These are phyloP conservation scores for Hypoxylon sp. DNA, from an alignment of 2,329 filamentous ascomycete species.

Conservation along the genomic window DNA sequence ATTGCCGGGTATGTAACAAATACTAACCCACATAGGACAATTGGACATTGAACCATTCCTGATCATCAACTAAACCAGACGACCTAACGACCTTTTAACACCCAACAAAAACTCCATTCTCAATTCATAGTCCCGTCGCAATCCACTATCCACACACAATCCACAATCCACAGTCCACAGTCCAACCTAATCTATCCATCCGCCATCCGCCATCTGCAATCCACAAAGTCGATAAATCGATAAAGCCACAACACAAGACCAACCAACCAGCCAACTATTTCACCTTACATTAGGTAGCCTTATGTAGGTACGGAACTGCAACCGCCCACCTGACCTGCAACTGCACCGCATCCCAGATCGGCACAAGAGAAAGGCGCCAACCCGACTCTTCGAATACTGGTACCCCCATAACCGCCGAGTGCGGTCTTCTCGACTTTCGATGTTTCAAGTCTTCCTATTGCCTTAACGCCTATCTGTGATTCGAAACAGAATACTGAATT, in stretches of 20 bases:
- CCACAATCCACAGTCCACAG: slow-evolving; percentile 18
- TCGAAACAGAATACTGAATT: slow-evolving; percentile 33
- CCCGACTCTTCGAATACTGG: slow-evolving; percentile 25
- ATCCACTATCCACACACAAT: slow-evolving; percentile 21
- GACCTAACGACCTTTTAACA: slow-evolving; percentile 19
- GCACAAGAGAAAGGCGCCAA: slow-evolving; percentile 31
- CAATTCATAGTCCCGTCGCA: slow-evolving; percentile 32
- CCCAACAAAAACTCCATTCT: slow-evolving; percentile 35
- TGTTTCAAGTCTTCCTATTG: slow-evolving; percentile 44
- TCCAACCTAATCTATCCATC: slow-evolving; percentile 33
- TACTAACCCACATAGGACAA: slow-evolving; percentile 39
- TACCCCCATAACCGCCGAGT: slow-evolving; percentile 43
- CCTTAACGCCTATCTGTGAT: slow-evolving; percentile 35
- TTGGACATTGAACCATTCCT: slow-evolving; percentile 35
- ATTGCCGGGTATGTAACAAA: slow-evolving; percentile 39
- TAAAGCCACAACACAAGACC: slow-evolving; percentile 31
- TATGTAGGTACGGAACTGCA: slow-evolving; percentile 37
- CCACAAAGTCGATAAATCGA: slow-evolving; percentile 28
- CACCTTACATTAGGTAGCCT: slow-evolving; percentile 27
- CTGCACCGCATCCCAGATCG: slow-evolving; percentile 15
- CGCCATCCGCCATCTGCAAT: slow-evolving; percentile 27
- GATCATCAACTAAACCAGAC: slow-evolving; percentile 22
- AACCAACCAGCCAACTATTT: slow-evolving; percentile 17
- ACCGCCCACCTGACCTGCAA: slow-evolving; percentile 39
- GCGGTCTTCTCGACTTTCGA: slow-evolving; percentile 37